Evolutionary conservation across 2,329 filamentous ascomycete species (phyloP).

Genomic region (Colletotrichum chlorophyti): DNA sequence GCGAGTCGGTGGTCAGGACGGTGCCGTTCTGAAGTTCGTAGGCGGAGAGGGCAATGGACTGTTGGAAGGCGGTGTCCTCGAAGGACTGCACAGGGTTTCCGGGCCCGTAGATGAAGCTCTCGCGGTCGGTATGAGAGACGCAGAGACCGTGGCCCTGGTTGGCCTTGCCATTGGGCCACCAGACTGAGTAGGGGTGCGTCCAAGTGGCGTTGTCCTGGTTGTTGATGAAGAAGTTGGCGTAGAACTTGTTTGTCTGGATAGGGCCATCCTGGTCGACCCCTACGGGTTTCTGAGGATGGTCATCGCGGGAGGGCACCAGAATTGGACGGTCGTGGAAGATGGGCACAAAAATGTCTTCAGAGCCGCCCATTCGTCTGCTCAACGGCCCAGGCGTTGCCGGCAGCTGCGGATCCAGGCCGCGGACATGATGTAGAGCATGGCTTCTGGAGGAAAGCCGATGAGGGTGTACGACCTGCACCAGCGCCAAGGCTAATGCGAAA

Average conservation of each 20-base stretch:
- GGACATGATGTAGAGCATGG: no score
- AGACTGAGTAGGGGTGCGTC: conserved; percentile 71
- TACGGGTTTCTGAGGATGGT: conserved; percentile 20
- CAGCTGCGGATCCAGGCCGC: no score
- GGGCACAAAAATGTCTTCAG: conserved; percentile 1
- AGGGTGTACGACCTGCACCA: no score
- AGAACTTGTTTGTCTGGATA: conserved; percentile 74
- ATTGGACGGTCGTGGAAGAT: conserved; percentile 12
- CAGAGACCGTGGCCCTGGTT: conserved; percentile 64
- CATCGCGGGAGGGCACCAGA: not conserved
- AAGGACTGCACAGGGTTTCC: conserved; percentile 66
- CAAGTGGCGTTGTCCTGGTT: conserved; percentile 69
- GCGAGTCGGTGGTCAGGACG: conserved; percentile 49
- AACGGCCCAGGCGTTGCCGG: no score
- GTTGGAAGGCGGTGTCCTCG: conserved; percentile 48
- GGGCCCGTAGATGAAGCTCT: conserved; percentile 67
- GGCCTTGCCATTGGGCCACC: conserved; percentile 61
- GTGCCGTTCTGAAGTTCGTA: conserved; percentile 66
- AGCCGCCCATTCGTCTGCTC: no score
- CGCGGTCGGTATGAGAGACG: conserved; percentile 70
- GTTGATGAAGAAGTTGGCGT: conserved; percentile 74
- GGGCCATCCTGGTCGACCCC: conserved; percentile 39
- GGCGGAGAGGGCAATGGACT: conserved; percentile 77
- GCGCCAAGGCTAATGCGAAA: no score
- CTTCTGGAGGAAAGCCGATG: no score